These are phyloP conservation scores for Cupressus sempervirens DNA, from an alignment of 75 land plant species.

Conservation along the genomic window DNA sequence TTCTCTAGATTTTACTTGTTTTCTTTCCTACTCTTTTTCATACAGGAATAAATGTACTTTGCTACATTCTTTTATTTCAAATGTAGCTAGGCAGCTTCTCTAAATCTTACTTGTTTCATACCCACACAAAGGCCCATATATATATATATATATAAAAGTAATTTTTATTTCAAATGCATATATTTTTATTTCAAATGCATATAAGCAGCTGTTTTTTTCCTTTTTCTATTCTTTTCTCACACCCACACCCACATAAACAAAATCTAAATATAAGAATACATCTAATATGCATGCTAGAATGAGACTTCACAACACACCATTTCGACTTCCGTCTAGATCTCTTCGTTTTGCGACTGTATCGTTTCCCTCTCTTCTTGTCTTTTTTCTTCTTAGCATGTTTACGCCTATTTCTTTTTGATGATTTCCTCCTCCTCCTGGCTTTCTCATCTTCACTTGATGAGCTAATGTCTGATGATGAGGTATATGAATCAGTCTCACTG, in stretches of 20 bases:
- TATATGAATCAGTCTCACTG: constrained; percentile 49
- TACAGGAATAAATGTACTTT: no score
- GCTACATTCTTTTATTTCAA: no score
- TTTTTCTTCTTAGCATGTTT: constrained; percentile 47
- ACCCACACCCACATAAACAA: background rate
- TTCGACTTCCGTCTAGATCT: constrained; percentile 58
- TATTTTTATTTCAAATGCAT: background rate
- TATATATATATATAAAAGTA: no score
- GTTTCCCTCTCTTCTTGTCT: constrained; percentile 68
- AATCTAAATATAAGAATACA: background rate
- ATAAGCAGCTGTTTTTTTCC: background rate
- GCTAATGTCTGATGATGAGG: constrained; percentile 61
- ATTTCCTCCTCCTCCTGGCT: constrained; percentile 59
- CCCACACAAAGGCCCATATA: no score
- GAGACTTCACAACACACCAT: constrained; percentile 46
- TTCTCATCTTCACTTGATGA: constrained; percentile 82
- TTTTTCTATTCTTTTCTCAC: background rate
- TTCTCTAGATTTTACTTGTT: no score
- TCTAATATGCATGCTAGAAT: background rate
- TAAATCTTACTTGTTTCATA: no score
- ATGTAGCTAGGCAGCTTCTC: no score
- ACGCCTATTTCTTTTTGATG: constrained; percentile 55
- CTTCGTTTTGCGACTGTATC: constrained; percentile 55
- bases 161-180: no score
- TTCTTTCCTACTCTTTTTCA: no score